phyloP scores from a whole-genome alignment of 129 eudicot species.

The Lactuca saligna region DNA sequence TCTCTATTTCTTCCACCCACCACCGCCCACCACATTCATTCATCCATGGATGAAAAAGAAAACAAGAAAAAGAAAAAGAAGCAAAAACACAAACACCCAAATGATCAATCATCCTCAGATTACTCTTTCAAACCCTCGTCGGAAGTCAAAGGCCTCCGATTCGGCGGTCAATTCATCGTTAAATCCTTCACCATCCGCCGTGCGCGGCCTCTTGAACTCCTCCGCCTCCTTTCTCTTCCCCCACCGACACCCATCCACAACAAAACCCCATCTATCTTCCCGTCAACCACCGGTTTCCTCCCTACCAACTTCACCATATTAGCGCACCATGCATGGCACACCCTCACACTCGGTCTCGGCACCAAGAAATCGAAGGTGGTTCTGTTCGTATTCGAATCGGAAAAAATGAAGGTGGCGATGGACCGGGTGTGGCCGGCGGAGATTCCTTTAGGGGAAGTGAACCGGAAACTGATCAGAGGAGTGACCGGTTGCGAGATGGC shows the following conservation, averaged over 20 bases:
- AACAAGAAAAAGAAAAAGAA: conserved; percentile 55
- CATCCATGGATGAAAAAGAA: conserved; percentile 52
- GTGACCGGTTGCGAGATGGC: conserved; percentile 72
- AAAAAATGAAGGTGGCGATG: conserved; percentile 44
- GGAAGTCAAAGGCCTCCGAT: conserved; percentile 86
- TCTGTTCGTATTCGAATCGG: conserved; percentile 74
- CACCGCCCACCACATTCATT: conserved; percentile 10
- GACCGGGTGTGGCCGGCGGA: conserved; percentile 82
- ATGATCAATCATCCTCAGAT: conserved; percentile 49
- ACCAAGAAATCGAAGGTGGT: conserved; percentile 84
- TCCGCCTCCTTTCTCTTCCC: conserved; percentile 79
- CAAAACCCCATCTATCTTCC: conserved; percentile 34
- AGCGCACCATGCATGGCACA: conserved; percentile 99
- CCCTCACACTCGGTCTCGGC: conserved; percentile 92
- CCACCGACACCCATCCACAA: conserved; percentile 34
- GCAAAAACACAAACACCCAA: conserved; percentile 80
- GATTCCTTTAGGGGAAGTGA: conserved; percentile 82
- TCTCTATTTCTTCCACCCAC: conserved; percentile 2
- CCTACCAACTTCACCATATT: conserved; percentile 93
- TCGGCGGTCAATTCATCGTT: conserved; percentile 89
- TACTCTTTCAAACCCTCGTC: conserved; percentile 74
- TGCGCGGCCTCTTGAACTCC: conserved; percentile 67
- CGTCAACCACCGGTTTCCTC: conserved; percentile 71
- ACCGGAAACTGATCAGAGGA: conserved; percentile 67
- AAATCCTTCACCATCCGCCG: conserved; percentile 98